These are phyloP conservation scores for Phialemoniopsis sp. DNA, from an alignment of 2,329 filamentous ascomycete genomes.

Conservation along the genomic window DNA sequence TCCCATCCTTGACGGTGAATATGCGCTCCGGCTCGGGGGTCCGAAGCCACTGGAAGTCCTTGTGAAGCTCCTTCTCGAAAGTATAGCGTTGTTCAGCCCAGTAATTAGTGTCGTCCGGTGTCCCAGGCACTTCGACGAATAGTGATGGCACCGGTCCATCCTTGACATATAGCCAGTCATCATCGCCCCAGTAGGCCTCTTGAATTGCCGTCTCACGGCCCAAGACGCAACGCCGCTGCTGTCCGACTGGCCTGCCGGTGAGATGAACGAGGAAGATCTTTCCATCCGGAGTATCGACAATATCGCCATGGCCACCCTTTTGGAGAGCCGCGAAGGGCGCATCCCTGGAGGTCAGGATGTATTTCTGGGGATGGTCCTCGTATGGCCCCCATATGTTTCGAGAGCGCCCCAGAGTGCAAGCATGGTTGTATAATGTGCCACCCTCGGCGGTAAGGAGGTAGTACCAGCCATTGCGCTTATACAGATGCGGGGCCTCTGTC, in stretches of 20 bases:
- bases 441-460: constrained; percentile 39
- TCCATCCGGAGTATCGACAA: constrained; percentile 46
- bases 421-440: constrained; percentile 32
- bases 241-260: constrained; percentile 43
- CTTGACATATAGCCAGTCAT: constrained; percentile 61
- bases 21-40: constrained; percentile 52
- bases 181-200: constrained; percentile 52
- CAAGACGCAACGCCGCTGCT: constrained; percentile 47
- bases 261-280: constrained; percentile 51
- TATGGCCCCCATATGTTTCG: constrained; percentile 56
- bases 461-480: constrained; percentile 36
- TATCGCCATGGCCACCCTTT: constrained; percentile 47
- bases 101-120: constrained; percentile 41
- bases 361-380: constrained; percentile 52
- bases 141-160: constrained; percentile 51
- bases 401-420: constrained; percentile 53
- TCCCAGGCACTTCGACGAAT: constrained; percentile 43
- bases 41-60: constrained; percentile 54
- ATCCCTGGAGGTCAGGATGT: constrained; percentile 51
- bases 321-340: constrained; percentile 44
- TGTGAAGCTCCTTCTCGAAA: constrained; percentile 38
- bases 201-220: constrained; percentile 55
- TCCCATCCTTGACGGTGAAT: constrained; percentile 32
- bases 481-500: constrained; percentile 36
- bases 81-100: constrained; percentile 45